Percentiles rank a stretch among this genome's conserved stretches.
These are phyloP conservation scores for Tuber borchii DNA, from an alignment of 495 filamentous ascomycete species.

Conservation along the genomic window DNA sequence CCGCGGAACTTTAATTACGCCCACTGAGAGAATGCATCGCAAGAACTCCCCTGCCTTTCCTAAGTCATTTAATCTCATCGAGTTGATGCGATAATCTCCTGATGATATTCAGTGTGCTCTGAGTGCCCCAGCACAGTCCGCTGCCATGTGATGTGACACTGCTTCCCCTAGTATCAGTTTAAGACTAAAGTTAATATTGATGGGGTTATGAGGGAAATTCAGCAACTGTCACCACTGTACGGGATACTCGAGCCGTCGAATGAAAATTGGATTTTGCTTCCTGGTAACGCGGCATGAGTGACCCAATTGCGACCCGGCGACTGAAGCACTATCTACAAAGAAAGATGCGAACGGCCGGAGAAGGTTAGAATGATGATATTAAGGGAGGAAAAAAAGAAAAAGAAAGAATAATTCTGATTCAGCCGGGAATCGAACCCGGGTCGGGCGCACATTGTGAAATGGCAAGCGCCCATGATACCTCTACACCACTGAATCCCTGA, in stretches of 20 bases:
- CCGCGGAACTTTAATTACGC: neutral
- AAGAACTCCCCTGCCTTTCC: neutral
- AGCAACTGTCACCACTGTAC: neutral
- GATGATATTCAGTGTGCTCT: no score
- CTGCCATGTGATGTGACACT: no score
- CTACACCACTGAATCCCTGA: constrained; percentile 39
- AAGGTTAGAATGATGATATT: no score
- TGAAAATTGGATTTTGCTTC: neutral
- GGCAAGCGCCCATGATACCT: constrained; percentile 41
- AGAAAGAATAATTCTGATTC: constrained; percentile 23
- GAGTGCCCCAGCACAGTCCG: neutral
- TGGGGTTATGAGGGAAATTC: neutral
- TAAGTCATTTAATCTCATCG: neutral
- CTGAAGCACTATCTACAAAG: no score
- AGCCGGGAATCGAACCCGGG: constrained; percentile 40
- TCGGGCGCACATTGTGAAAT: constrained; percentile 31
- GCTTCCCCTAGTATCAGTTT: neutral
- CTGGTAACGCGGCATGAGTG: neutral
- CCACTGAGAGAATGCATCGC: neutral
- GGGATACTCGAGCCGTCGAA: neutral
- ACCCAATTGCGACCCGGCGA: neutral
- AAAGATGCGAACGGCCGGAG: no score
- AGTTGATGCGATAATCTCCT: neutral
- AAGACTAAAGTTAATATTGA: neutral
- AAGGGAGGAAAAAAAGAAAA: constrained; percentile 3